Evolutionary conservation across 345 rosid species (phyloP).

Genomic region (Pistacia atlantica): DNA sequence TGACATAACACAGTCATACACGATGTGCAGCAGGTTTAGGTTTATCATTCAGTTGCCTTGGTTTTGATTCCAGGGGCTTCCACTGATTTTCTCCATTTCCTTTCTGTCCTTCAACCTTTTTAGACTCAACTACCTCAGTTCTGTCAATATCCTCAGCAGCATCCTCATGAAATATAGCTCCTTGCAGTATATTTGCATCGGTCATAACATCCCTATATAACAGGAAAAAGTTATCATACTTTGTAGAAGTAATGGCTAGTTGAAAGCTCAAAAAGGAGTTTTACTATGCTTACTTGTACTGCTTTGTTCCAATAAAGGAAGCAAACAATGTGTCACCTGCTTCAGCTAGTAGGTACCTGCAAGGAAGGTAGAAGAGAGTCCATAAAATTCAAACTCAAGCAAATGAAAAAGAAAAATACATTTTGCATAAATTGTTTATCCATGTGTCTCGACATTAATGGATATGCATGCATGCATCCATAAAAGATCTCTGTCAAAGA

Average conservation of each 20-base stretch:
- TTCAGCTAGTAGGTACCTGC: slow-evolving; percentile 90
- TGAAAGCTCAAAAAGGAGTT: background rate
- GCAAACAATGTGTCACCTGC: slow-evolving; percentile 97
- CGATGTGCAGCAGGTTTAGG: slow-evolving; percentile 97
- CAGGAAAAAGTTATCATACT: slow-evolving; percentile 11
- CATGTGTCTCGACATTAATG: background rate
- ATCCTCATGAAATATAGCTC: slow-evolving; percentile 91
- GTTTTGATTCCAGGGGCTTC: slow-evolving; percentile 53
- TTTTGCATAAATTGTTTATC: background rate
- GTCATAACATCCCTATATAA: slow-evolving; percentile 84
- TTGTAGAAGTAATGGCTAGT: slow-evolving; percentile 2
- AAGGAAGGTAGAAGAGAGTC: slow-evolving; percentile 2
- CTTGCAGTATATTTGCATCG: slow-evolving; percentile 94
- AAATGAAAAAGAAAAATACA: background rate
- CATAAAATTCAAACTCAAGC: background rate
- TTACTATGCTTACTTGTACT: slow-evolving; percentile 70
- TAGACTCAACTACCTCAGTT: slow-evolving; percentile 46
- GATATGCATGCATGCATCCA: background rate
- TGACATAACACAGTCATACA: slow-evolving; percentile 43
- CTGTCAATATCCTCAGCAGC: slow-evolving; percentile 42
- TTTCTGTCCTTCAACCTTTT: slow-evolving; percentile 40
- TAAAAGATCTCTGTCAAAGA: background rate
- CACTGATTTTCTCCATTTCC: slow-evolving; percentile 47
- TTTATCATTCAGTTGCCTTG: slow-evolving; percentile 52
- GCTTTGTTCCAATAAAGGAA: slow-evolving; percentile 92